phyloP scores from a whole-genome alignment of 75 land plant genomes.

The Isoetes taiwanensis region DNA sequence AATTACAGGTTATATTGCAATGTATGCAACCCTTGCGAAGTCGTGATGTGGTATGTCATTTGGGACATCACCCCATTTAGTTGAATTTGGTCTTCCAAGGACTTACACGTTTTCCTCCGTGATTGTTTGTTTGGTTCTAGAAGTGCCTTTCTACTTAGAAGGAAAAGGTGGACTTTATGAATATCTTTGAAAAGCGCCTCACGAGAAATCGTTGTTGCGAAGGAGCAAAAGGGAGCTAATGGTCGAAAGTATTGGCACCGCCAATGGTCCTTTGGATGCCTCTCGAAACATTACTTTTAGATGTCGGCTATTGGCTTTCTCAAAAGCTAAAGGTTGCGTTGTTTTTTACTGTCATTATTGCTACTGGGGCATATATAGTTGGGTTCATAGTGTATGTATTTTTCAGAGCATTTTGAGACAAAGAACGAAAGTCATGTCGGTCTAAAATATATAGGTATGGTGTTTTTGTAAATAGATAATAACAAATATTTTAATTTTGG shows the following conservation, averaged over 20 bases:
- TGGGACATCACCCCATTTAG: neutral
- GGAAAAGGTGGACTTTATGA: slow-evolving; percentile 54
- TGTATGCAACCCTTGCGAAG: slow-evolving; percentile 91
- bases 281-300: too few relatives aligned
- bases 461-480: too few relatives aligned
- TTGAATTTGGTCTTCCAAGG: too few relatives aligned
- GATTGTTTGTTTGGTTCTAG: slow-evolving; percentile 40
- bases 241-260: neutral
- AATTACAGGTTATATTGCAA: slow-evolving; percentile 81
- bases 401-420: slow-evolving; percentile 35
- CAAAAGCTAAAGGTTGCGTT: neutral
- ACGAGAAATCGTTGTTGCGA: slow-evolving; percentile 52
- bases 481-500: too few relatives aligned
- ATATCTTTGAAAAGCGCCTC: slow-evolving; percentile 29
- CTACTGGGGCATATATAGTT: neutral
- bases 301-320: too few relatives aligned
- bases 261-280: too few relatives aligned
- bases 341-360: neutral
- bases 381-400: neutral
- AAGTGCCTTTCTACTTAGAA: slow-evolving; percentile 55
- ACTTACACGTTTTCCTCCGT: neutral
- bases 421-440: slow-evolving; percentile 21
- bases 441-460: slow-evolving; percentile 53
- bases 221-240: slow-evolving; percentile 12
- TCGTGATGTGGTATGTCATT: slow-evolving; percentile 74